Evolutionary conservation across 2,329 filamentous ascomycete species (phyloP).

Genomic region (Botrytis fabae): DNA sequence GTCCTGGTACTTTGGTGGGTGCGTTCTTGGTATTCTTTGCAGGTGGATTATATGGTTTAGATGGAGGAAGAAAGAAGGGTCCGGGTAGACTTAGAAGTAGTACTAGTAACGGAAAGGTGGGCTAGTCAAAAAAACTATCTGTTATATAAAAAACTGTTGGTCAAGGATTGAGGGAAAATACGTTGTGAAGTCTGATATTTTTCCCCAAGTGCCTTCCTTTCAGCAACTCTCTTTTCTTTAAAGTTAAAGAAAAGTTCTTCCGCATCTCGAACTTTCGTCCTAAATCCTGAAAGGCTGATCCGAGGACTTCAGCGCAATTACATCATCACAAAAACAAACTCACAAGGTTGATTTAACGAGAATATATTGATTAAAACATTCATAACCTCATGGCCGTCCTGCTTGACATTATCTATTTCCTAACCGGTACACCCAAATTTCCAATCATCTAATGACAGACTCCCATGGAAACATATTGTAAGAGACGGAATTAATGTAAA

Average conservation of each 20-base stretch:
- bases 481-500: not conserved
- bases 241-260: not conserved
- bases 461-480: not conserved
- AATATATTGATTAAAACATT: not conserved
- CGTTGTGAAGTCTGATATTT: not conserved
- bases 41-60: constrained; percentile 87
- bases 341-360: not conserved
- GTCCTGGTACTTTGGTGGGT: constrained; percentile 74
- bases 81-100: constrained; percentile 5
- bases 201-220: not conserved
- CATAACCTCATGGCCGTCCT: not conserved
- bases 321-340: not conserved
- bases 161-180: not conserved
- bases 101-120: constrained; percentile 21
- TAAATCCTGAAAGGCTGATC: not conserved
- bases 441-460: not conserved
- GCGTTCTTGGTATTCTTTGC: constrained; percentile 85
- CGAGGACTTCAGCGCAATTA: not conserved
- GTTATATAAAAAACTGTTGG: constrained; percentile 1
- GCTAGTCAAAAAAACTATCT: constrained; percentile 15
- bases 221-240: not conserved
- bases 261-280: not conserved
- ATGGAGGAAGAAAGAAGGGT: constrained; percentile 43
- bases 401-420: not conserved
- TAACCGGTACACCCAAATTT: not conserved